A percentile compares a stretch with the other conserved stretches of the same genome.
Evolutionary conservation across 2,329 filamentous ascomycete species (phyloP).

Genomic region (Scopulariopsis brevicaulis): DNA sequence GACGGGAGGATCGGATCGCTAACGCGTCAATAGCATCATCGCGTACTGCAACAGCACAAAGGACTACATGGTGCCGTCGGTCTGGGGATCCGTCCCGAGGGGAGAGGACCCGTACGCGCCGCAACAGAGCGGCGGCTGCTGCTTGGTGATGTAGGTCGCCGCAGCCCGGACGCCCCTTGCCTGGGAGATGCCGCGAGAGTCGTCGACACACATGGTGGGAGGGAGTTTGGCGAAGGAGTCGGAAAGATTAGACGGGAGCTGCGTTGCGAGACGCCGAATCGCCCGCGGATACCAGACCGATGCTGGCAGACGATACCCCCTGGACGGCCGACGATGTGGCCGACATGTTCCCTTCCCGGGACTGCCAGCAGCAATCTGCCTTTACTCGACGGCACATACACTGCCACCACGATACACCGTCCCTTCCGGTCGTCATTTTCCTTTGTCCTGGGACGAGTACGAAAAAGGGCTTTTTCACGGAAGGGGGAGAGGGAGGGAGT

Average conservation of each 20-base stretch:
- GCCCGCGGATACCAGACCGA: background rate
- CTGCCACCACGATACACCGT: background rate
- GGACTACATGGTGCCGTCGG: slow-evolving; percentile 97
- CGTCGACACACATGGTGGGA: background rate
- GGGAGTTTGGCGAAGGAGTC: background rate
- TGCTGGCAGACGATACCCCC: background rate
- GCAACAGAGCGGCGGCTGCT: slow-evolving; percentile 87
- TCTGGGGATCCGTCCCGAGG: slow-evolving; percentile 91
- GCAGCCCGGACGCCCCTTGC: slow-evolving; percentile 4
- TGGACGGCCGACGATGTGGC: background rate
- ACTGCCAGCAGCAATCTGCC: background rate
- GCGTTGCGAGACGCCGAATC: background rate
- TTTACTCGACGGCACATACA: background rate
- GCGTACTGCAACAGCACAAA: slow-evolving; percentile 96
- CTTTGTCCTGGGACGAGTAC: background rate
- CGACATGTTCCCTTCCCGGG: background rate
- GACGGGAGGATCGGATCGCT: background rate
- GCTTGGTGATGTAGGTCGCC: slow-evolving; percentile 73
- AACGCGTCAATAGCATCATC: slow-evolving; percentile 59
- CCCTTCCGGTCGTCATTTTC: background rate
- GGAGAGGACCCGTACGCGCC: slow-evolving; percentile 97
- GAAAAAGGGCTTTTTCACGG: background rate
- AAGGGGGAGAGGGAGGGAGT: background rate
- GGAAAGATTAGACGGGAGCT: background rate
- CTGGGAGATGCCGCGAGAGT: background rate